Evolutionary conservation across 305 asterid genomes (phyloP), one percentile per base, ranked within the genome.

Genomic region (Striga hermonthica): DNA sequence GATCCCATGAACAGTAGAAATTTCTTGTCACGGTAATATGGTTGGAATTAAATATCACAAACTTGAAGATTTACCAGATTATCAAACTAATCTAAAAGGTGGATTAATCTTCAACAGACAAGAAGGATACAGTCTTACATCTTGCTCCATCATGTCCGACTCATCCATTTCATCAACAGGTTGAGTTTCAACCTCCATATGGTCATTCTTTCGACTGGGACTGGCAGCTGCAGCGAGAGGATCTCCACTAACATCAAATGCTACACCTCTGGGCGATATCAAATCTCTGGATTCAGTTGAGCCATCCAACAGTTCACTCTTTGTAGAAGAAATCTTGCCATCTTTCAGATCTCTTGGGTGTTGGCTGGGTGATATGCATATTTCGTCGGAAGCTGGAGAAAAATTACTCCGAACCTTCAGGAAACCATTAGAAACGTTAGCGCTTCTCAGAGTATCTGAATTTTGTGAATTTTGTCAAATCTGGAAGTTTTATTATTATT

Each of bases 131-230:
- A 66, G 73, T 76, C 83, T 78, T 77, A 93, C 98, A 86, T 93
- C 98, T 43, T 84, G 90, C 79, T 82, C 96, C 82, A 80, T 84
- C 76, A 90, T 72, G 69, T 93, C 98, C 7, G 94, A 88, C 76
- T 83, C 96, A 57, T 79, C 95, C 38, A 79, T 76, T 76, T 79
- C 95, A 45, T 80, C 87, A 72, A 67, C 37, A 13, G 76, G 71
- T 38, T 70, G 85, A 44, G 65, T 69, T 69, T 78, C 85, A 66
- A 78, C 76, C 66, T 82, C 84, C 85, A 74, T 72, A 38, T 67
- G 71, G 60, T 80, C 81, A 63, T 79, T 77, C 68, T 74, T 79
- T 74, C 76, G 78, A 9, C 15, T 52, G 65, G 74, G 39, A 52
- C 69, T 57, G 58, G 63, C 53, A 67, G 73, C 70, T 64, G 44